A percentile compares a stretch with the other conserved stretches of the same genome.
Conservation (phyloP, 495 filamentous ascomycete species). For the Recurvomyces mirabilis region DNA sequence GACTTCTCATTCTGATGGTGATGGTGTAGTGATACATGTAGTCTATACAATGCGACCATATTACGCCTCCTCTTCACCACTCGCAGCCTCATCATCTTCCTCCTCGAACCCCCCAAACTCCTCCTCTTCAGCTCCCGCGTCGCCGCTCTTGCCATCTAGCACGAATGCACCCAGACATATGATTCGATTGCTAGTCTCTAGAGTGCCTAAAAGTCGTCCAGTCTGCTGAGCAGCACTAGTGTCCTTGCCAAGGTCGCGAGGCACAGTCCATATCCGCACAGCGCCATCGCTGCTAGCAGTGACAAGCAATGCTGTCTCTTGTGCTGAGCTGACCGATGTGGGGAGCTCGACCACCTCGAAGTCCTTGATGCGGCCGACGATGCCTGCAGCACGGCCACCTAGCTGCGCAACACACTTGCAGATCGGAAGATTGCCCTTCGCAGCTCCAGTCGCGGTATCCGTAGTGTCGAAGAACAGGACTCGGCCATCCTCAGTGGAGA, state of each 20-base stretch:
- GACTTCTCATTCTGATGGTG: no score
- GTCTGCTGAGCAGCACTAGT: conserved; percentile 38
- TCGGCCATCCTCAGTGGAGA: conserved; percentile 89
- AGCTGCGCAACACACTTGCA: conserved; percentile 59
- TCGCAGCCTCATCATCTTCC: conserved; percentile 15
- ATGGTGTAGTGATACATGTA: no score
- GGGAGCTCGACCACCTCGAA: conserved; percentile 52
- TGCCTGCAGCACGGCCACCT: conserved; percentile 57
- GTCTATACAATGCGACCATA: no score
- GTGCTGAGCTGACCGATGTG: conserved; percentile 17
- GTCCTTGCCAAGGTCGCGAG: conserved; percentile 32
- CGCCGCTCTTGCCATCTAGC: conserved; percentile 53
- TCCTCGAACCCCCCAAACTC: conserved; percentile 6
- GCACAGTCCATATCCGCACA: conserved; percentile 73
- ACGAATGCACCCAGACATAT: conserved; percentile 80
- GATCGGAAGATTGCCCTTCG: conserved; percentile 31
- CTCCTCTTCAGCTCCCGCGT: conserved; percentile 35
- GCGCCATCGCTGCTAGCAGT: conserved; percentile 75
- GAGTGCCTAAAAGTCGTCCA: conserved; percentile 62
- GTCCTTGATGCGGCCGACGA: conserved; percentile 73
- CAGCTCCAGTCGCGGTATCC: not conserved
- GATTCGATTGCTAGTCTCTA: conserved; percentile 77
- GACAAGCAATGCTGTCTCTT: conserved; percentile 46
- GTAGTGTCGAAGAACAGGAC: conserved; percentile 73
- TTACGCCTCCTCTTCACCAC: conserved; percentile 2